Evolutionary conservation across 2,329 filamentous ascomycete species (phyloP), one percentile per base, ranked within the genome.

Genomic region (Talaromyces sp.): DNA sequence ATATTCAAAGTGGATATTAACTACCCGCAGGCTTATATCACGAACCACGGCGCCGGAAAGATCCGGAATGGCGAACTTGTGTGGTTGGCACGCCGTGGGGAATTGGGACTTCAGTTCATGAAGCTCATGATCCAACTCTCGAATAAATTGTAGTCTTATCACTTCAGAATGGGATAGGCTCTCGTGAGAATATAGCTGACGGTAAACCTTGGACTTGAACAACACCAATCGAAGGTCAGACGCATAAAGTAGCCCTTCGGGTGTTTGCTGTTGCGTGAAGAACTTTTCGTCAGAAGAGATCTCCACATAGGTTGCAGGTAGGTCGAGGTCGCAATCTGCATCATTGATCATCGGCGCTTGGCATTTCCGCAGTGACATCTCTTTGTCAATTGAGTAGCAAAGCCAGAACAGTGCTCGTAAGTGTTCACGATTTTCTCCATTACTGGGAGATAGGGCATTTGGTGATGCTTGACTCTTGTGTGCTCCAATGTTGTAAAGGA

Each of bases 381-480:
- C 79, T 51, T 80, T 82, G 58, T 82, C 80, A 14, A 79, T 67
- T 7, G 68, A 65, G 51, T 80, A 82, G 46, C 74, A 75, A 7
- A 81, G 55, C 79, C 80, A 82, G 56, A 82, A 82, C 0, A 81
- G 24, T n/a, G 60, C 55, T 3, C 63, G 58, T 11, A 56, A 51
- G 44, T 65, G 61, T 8, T 52, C 24, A 27, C 24, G 24, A 9
- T 4, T 27, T 27, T 27, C 24, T 4, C 4, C 4, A 27, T 27
- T 9, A 27, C 9, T 4, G 9, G 24, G 24, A 5, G 9, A 4
- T 27, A 27, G 24, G 24, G 24, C 4, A 9, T 9, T 27, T 9
- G 9, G 9, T 27, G 24, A 9, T 27, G 24, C 5, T 9, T 17
- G 33, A 13, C 17, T 36, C 14, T n/a, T 36, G 17, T 36, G 33